These are phyloP conservation scores for Datura wrightii DNA, from an alignment of 257 asterid species.

Conservation along the genomic window DNA sequence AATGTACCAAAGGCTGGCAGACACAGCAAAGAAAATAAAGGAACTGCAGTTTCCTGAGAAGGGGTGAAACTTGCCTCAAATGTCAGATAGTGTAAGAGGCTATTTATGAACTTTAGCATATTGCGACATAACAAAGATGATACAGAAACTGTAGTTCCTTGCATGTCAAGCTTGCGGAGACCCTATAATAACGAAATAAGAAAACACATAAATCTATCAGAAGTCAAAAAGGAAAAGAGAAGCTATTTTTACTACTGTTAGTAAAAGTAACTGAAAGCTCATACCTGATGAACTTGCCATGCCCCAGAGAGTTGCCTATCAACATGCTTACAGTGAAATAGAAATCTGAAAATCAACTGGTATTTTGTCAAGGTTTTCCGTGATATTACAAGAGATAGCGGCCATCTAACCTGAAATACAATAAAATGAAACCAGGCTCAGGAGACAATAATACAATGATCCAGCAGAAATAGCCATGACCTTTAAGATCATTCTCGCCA, in stretches of 20 bases:
- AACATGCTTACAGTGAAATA: slow-evolving; percentile 96
- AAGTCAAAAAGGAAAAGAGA: slow-evolving; percentile 30
- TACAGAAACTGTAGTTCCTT: slow-evolving; percentile 86
- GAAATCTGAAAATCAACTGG: slow-evolving; percentile 84
- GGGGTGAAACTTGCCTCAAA: slow-evolving; percentile 70
- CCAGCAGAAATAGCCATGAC: neutral
- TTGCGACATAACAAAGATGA: slow-evolving; percentile 95
- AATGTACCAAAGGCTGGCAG: slow-evolving; percentile 31
- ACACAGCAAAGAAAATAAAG: slow-evolving; percentile 82
- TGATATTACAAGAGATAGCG: slow-evolving; percentile 91
- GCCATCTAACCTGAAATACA: slow-evolving; percentile 87
- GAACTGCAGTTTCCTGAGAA: slow-evolving; percentile 71
- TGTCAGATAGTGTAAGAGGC: slow-evolving; percentile 93
- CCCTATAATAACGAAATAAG: slow-evolving; percentile 57
- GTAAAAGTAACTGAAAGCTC: slow-evolving; percentile 23
- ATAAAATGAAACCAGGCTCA: slow-evolving; percentile 27
- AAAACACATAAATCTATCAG: slow-evolving; percentile 23
- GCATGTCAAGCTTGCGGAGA: slow-evolving; percentile 87
- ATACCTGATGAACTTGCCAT: slow-evolving; percentile 95
- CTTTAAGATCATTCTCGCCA: neutral
- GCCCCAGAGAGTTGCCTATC: slow-evolving; percentile 97
- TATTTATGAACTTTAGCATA: slow-evolving; percentile 94
- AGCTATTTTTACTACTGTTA: slow-evolving; percentile 26
- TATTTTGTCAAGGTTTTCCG: slow-evolving; percentile 88
- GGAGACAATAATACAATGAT: slow-evolving; percentile 21